Conservation (phyloP, 129 eudicot species). For the Chrysanthemum lavandulifolium region DNA sequence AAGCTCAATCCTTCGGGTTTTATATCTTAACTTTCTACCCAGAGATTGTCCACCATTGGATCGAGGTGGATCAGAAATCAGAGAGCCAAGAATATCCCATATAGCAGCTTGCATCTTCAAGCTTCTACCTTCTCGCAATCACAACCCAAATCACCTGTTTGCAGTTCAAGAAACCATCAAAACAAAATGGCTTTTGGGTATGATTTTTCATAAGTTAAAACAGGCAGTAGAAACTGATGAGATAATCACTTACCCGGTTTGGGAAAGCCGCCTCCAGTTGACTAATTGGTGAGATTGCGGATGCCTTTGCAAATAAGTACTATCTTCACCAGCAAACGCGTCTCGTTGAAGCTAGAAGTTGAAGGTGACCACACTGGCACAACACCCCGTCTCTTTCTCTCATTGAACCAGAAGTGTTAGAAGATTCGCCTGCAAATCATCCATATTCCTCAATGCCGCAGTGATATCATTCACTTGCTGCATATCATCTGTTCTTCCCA, state of each 20-base stretch:
- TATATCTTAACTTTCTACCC: neutral
- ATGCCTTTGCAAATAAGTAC: constrained; percentile 79
- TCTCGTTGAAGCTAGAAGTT: constrained; percentile 57
- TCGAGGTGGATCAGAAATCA: constrained; percentile 12
- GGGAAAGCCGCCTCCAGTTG: constrained; percentile 87
- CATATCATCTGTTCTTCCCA: constrained; percentile 30
- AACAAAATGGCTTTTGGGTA: constrained; percentile 18
- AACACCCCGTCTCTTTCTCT: constrained; percentile 79
- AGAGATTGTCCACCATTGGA: constrained; percentile 25
- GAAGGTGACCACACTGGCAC: constrained; percentile 97
- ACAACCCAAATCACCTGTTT: constrained; percentile 17
- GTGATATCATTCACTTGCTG: constrained; percentile 36
- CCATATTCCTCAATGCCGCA: constrained; percentile 49
- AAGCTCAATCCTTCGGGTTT: constrained; percentile 25
- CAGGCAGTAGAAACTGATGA: neutral
- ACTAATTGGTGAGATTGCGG: constrained; percentile 69
- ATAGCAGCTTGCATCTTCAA: constrained; percentile 19
- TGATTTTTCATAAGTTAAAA: neutral
- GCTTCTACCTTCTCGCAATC: constrained; percentile 25
- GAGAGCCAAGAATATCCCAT: constrained; percentile 17
- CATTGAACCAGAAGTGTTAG: constrained; percentile 42
- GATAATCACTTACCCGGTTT: constrained; percentile 69
- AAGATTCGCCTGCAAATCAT: constrained; percentile 73
- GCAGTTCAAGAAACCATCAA: constrained; percentile 14
- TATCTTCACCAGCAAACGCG: constrained; percentile 59